phyloP scores from a whole-genome alignment of 441 rosid species.

The Theobroma grandiflorum region DNA sequence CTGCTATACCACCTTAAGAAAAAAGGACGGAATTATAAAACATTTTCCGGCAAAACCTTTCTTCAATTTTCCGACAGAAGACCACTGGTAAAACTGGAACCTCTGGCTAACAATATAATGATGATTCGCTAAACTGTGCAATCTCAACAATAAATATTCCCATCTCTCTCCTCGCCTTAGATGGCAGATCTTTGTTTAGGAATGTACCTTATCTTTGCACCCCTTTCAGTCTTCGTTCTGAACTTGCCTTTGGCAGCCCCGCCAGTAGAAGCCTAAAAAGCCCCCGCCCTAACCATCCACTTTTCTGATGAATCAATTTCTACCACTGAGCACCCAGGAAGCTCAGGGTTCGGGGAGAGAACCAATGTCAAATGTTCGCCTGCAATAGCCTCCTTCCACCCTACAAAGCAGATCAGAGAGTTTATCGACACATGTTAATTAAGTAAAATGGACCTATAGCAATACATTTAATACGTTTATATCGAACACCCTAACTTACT shows the following conservation, averaged over 20 bases:
- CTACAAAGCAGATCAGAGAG: slow-evolving; percentile 40
- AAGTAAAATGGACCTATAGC: background rate
- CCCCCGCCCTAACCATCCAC: slow-evolving; percentile 35
- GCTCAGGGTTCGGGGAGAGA: slow-evolving; percentile 51
- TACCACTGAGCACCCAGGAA: slow-evolving; percentile 34
- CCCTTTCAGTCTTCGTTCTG: slow-evolving; percentile 64
- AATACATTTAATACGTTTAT: background rate
- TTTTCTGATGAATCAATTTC: slow-evolving; percentile 29
- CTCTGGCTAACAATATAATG: slow-evolving; percentile 60
- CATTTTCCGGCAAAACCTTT: slow-evolving; percentile 34
- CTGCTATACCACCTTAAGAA: slow-evolving; percentile 30
- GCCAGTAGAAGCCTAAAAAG: slow-evolving; percentile 32
- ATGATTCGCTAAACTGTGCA: slow-evolving; percentile 50
- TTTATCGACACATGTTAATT: background rate
- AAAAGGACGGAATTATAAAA: slow-evolving; percentile 26
- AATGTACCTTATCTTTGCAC: slow-evolving; percentile 75
- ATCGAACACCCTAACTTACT: slow-evolving; percentile 51
- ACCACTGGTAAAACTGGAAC: slow-evolving; percentile 73
- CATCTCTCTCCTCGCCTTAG: slow-evolving; percentile 32
- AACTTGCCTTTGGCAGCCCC: slow-evolving; percentile 48
- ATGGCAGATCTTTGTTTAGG: slow-evolving; percentile 66
- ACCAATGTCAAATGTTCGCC: slow-evolving; percentile 70
- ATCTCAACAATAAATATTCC: slow-evolving; percentile 35
- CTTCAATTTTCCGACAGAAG: slow-evolving; percentile 53
- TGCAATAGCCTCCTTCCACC: slow-evolving; percentile 92